Conservation (phyloP, 352 stramenopile genomes). For the Phytophthora agathidicida region DNA sequence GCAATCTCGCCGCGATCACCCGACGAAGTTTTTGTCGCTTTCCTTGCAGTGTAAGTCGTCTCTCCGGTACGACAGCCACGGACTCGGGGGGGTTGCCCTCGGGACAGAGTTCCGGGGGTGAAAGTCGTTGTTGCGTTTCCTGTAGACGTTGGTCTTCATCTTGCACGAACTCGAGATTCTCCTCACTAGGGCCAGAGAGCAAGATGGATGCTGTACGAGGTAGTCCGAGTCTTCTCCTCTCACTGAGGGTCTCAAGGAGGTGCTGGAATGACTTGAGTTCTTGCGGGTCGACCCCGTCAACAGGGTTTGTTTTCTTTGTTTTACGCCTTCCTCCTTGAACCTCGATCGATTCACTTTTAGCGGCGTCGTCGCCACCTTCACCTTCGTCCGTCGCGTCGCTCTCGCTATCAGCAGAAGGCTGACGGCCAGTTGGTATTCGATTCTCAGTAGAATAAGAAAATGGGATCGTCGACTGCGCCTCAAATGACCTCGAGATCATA, state of each 20-base stretch:
- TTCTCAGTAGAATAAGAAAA: neutral
- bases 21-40: constrained; percentile 31
- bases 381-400: constrained; percentile 14
- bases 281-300: constrained; percentile 8
- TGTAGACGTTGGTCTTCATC: constrained; percentile 48
- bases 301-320: constrained; percentile 10
- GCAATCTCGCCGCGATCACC: constrained; percentile 26
- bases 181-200: constrained; percentile 31
- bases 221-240: constrained; percentile 31
- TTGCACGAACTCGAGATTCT: constrained; percentile 51
- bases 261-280: constrained; percentile 53
- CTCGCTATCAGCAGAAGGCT: constrained; percentile 3
- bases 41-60: constrained; percentile 24
- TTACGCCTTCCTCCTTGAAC: neutral
- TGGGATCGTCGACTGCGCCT: constrained; percentile 5
- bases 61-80: constrained; percentile 15
- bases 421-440: too few species aligned
- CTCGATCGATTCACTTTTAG: neutral
- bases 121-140: constrained; percentile 21
- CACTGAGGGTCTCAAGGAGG: constrained; percentile 48
- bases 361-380: neutral
- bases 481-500: constrained; percentile 51
- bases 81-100: neutral
- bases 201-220: constrained; percentile 35
- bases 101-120: constrained; percentile 7